These are phyloP conservation scores for Amylostereum areolatum DNA, from an alignment of 1,284 basidiomycete species.

Conservation along the genomic window DNA sequence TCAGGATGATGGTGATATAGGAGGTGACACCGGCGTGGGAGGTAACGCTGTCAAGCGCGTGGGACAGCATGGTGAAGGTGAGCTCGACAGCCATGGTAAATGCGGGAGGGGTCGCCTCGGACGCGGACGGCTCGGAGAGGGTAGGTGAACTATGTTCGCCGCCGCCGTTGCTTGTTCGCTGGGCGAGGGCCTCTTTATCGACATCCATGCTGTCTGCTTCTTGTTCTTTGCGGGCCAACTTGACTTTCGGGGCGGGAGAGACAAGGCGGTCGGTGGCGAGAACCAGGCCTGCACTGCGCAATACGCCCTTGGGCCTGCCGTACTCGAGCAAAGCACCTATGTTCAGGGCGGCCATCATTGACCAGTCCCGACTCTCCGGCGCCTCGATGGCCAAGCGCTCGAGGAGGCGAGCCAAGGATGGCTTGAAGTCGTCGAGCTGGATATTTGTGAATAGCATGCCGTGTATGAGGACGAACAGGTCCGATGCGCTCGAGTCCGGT, in stretches of 20 bases:
- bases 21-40: constrained; percentile 70
- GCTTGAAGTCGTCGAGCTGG: constrained; percentile 85
- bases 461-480: constrained; percentile 88
- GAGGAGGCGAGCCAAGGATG: constrained; percentile 78
- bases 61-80: constrained; percentile 73
- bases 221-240: constrained; percentile 29
- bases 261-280: constrained; percentile 22
- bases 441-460: constrained; percentile 96
- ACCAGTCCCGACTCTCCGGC: constrained; percentile 86
- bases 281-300: constrained; percentile 53
- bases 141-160: constrained; percentile 30
- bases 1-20: constrained; percentile 82
- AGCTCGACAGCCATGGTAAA: constrained; percentile 76
- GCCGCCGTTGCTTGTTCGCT: constrained; percentile 12
- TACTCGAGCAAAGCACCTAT: constrained; percentile 84
- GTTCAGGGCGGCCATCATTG: constrained; percentile 90
- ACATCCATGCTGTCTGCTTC: constrained; percentile 65
- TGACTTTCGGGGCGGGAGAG: constrained; percentile 25
- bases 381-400: constrained; percentile 81
- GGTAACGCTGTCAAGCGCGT: constrained; percentile 43
- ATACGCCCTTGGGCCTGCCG: constrained; percentile 68
- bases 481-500: constrained; percentile 73
- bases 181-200: constrained; percentile 35
- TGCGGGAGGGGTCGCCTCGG: constrained; percentile 46
- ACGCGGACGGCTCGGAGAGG: constrained; percentile 27